A percentile compares a stretch with the other conserved stretches of the same genome.
Conservation (phyloP, 2,329 filamentous ascomycete species). For the Talaromyces sp. region DNA sequence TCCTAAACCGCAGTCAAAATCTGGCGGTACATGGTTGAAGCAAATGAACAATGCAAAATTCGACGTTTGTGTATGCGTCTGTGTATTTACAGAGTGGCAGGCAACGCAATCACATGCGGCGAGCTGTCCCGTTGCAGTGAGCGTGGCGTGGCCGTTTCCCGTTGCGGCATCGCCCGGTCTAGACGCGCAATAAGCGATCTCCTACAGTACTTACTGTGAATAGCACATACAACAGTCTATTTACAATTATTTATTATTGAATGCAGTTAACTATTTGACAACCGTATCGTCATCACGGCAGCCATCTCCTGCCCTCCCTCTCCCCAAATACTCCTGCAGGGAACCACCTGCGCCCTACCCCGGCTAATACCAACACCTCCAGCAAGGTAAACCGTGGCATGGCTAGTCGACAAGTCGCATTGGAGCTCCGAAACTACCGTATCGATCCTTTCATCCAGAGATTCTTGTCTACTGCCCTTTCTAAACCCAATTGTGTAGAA, state of each 20-base stretch:
- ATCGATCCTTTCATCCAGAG: constrained; percentile 19
- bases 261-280: background rate
- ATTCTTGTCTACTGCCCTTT: constrained; percentile 8
- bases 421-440: constrained; percentile 17
- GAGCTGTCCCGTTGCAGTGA: background rate
- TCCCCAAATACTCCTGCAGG: constrained; percentile 39
- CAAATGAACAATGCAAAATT: background rate
- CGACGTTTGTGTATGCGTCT: too few relatives aligned
- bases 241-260: background rate
- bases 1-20: background rate
- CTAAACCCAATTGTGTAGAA: constrained; percentile 29
- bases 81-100: background rate
- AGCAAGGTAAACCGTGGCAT: constrained; percentile 33
- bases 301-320: constrained; percentile 25
- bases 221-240: background rate
- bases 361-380: constrained; percentile 16
- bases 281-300: constrained; percentile 29
- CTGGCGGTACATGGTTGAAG: background rate
- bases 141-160: background rate
- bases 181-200: background rate
- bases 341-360: constrained; percentile 34
- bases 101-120: constrained; percentile 10
- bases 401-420: constrained; percentile 13
- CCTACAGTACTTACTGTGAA: background rate
- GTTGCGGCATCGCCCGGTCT: background rate